phyloP scores from a whole-genome alignment of 1,284 basidiomycete species.

The Boletus semigastroideus region DNA sequence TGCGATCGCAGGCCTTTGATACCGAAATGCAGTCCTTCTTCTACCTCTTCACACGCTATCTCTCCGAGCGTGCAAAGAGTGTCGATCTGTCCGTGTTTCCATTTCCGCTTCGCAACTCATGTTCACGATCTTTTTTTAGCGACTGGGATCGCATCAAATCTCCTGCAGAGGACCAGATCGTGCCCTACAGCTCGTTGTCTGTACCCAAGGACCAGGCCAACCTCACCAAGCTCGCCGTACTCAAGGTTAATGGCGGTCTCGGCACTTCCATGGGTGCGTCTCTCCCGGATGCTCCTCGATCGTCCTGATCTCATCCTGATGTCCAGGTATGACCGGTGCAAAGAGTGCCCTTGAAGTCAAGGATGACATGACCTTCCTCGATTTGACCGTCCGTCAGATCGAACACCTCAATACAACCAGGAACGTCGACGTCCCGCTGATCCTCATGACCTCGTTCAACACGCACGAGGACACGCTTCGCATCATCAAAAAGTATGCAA shows the following conservation, averaged over 20 bases:
- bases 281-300: not conserved
- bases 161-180: constrained; percentile 90
- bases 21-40: constrained; percentile 99
- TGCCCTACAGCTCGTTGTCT: constrained; percentile 80
- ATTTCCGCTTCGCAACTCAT: constrained; percentile 15
- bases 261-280: constrained; percentile 91
- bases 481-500: constrained; percentile 99
- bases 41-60: constrained; percentile 97
- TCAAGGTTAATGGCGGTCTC: constrained; percentile 99
- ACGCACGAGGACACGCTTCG: constrained; percentile 96
- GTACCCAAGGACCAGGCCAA: constrained; percentile 63
- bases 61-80: constrained; percentile 92
- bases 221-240: constrained; percentile 94
- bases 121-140: constrained; percentile 43
- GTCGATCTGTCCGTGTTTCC: constrained; percentile 80
- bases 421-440: constrained; percentile 89
- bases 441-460: constrained; percentile 99
- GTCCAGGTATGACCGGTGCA: constrained; percentile 84
- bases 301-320: constrained; percentile 10
- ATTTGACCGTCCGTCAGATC: constrained; percentile 95
- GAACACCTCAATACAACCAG: constrained; percentile 80
- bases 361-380: constrained; percentile 99
- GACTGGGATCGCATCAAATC: constrained; percentile 98
- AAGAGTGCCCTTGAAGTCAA: constrained; percentile 92
- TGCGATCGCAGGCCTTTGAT: constrained; percentile 78